Base-by-base conservation (phyloP, 768 basidiomycete genomes). In the Hygrophoropsis aurantiaca region DNA sequence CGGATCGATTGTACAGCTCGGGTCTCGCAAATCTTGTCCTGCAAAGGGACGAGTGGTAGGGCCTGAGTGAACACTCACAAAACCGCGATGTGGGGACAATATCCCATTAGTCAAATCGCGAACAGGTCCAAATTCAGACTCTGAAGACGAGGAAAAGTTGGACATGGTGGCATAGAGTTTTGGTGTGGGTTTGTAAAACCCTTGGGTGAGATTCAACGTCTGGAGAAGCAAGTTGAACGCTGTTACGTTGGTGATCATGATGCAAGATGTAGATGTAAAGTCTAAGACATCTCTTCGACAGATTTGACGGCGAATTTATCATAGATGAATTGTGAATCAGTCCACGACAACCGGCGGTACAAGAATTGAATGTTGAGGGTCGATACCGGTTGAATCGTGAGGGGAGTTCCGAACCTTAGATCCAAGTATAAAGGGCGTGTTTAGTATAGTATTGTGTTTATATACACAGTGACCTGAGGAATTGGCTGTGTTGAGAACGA, bases 161-260 rank as follows among this genome's bases (percentile, higher is more conserved):
- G 38, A 38, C 16, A 30, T 24, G 7, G 27, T 13, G 13, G 27
- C 27, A 24, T 47, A 38, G 8, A 44, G 11, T 43, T 32, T 33
- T 6, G 62, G 53, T 25, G 36, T 38, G 1, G 69, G 69, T 45
- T 67, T 69, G 44, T 53, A 65, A 7, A 59, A 51, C 18, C 62
- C 65, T 36, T 65, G 59, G 26, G 63, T 59, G 40, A 70, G 49
- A 18, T 55, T 44, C 9, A 71, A 57, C n/a, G 66, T 50, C 21
- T 61, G 59, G n/a, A 72, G 54, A 40, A 72, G 58, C 5, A 58
- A 52, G 45, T 51, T 45, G 35, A 71, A 64, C 19, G 52, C 38
- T 21, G 47, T 49, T 21, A 53, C 43, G 40, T 53, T 56, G 35
- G 62, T 50, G 44, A 61, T 49, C 64, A 69, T 68, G 34, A 19